Evolutionary conservation across 148 eudicot species (phyloP).

Genomic region (Arctostaphylos glauca): DNA sequence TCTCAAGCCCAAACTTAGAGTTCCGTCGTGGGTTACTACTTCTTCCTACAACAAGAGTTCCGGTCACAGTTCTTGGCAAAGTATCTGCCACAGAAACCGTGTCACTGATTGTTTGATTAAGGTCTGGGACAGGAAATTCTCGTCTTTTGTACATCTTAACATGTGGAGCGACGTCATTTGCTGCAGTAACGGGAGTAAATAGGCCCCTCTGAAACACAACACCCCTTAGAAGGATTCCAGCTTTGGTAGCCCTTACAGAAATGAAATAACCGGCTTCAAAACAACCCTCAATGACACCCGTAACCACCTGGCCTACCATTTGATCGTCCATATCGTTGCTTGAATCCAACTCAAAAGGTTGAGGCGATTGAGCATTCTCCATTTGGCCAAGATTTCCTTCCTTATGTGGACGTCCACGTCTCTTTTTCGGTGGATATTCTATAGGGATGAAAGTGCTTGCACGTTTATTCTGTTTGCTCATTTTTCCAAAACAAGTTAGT

Average conservation of each 20-base stretch:
- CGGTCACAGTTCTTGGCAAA: background rate
- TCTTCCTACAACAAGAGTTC: slow-evolving; percentile 10
- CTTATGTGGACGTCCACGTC: slow-evolving; percentile 31
- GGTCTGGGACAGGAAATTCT: slow-evolving; percentile 31
- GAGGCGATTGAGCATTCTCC: slow-evolving; percentile 2
- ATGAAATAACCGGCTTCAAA: slow-evolving; percentile 59
- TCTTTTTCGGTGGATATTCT: slow-evolving; percentile 24
- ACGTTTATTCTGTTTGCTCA: slow-evolving; percentile 17
- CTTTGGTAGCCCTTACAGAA: slow-evolving; percentile 31
- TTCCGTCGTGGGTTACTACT: background rate
- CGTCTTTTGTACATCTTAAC: slow-evolving; percentile 36
- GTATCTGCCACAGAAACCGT: background rate
- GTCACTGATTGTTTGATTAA: background rate
- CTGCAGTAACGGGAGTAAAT: slow-evolving; percentile 39
- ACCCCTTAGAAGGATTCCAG: slow-evolving; percentile 31
- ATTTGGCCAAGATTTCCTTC: slow-evolving; percentile 18
- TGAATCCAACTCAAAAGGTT: slow-evolving; percentile 11
- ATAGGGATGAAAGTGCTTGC: background rate
- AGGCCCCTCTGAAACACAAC: slow-evolving; percentile 43
- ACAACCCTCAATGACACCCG: slow-evolving; percentile 45
- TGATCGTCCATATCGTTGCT: slow-evolving; percentile 15
- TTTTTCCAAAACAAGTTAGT: background rate
- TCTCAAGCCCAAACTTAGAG: background rate
- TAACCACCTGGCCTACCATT: slow-evolving; percentile 48
- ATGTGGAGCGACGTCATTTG: slow-evolving; percentile 49